A percentile compares a stretch with the other conserved stretches of the same genome.
phyloP scores from a whole-genome alignment of 495 filamentous ascomycete species.

The Entonaema liquescens region DNA sequence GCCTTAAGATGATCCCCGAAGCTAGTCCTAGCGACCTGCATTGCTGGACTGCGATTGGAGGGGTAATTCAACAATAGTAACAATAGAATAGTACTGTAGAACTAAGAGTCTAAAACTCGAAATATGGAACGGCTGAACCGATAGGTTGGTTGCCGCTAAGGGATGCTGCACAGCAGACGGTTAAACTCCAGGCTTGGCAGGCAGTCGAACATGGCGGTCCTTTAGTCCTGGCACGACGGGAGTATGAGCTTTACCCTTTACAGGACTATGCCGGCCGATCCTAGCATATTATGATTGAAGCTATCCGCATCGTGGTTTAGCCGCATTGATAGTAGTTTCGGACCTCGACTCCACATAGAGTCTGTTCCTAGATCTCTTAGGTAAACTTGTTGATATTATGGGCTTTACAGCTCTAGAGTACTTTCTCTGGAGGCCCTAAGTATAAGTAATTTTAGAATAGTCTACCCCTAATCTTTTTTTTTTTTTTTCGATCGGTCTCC shows the following conservation, averaged over 20 bases:
- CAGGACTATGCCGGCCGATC: conserved; percentile 16
- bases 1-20: conserved; percentile 20
- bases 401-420: background rate
- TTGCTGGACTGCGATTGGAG: conserved; percentile 23
- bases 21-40: conserved; percentile 7
- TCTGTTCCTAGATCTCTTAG: conserved; percentile 12
- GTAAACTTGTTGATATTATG: conserved; percentile 1
- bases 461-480: background rate
- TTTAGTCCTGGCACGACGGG: conserved; percentile 6
- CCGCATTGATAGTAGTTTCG: conserved; percentile 26
- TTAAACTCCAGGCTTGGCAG: conserved; percentile 26
- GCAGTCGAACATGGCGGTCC: conserved; percentile 10
- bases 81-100: conserved; percentile 8
- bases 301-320: conserved; percentile 32
- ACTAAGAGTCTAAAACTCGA: conserved; percentile 5
- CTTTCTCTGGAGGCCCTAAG: background rate
- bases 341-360: conserved; percentile 6
- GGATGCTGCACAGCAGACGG: conserved; percentile 21
- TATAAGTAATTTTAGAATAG: background rate
- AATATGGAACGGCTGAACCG: conserved; percentile 22
- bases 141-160: conserved; percentile 20
- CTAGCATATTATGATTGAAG: conserved; percentile 16
- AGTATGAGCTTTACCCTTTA: conserved; percentile 20
- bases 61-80: conserved; percentile 9
- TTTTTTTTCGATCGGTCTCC: background rate